Evolutionary conservation across 2,329 filamentous ascomycete genomes (phyloP).

Genomic region (Ophiostoma australiae): DNA sequence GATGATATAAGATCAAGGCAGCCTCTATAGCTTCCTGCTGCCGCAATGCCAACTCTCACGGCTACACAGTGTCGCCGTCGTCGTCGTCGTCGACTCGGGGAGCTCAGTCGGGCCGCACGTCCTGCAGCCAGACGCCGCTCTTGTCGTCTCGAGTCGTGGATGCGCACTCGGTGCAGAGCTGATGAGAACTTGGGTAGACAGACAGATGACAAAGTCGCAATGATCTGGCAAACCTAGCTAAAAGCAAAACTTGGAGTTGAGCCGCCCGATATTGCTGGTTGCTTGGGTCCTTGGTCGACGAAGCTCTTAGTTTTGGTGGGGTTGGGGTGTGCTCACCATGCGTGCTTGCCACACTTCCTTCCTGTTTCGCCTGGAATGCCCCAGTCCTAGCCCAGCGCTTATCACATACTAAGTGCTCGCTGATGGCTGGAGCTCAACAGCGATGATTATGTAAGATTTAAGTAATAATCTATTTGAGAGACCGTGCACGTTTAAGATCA

Average conservation of each 20-base stretch:
- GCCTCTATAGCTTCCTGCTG: not conserved
- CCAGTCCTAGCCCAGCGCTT: conserved; percentile 8
- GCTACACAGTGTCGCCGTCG: not conserved
- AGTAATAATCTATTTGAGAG: not conserved
- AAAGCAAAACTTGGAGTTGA: not conserved
- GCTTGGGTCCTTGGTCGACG: conserved; percentile 3
- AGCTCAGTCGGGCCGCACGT: conserved; percentile 13
- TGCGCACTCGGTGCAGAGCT: conserved; percentile 13
- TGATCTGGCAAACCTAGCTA: not conserved
- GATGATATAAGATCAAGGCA: not conserved
- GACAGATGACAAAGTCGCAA: not conserved
- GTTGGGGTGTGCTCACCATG: not conserved
- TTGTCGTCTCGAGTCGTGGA: not conserved
- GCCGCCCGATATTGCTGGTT: conserved; percentile 14
- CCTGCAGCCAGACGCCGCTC: conserved; percentile 13
- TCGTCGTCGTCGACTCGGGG: conserved; percentile 5
- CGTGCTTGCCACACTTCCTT: conserved; percentile 5
- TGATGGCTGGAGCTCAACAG: not conserved
- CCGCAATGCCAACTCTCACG: not conserved
- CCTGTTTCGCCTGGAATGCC: conserved; percentile 5
- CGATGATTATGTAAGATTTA: not conserved
- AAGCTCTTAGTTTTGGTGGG: conserved; percentile 21
- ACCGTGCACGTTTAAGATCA: not conserved
- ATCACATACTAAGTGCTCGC: not conserved
- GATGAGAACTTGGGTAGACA: conserved; percentile 7